phyloP scores from a whole-genome alignment of 129 eudicot genomes.

The Artemisia argyi region DNA sequence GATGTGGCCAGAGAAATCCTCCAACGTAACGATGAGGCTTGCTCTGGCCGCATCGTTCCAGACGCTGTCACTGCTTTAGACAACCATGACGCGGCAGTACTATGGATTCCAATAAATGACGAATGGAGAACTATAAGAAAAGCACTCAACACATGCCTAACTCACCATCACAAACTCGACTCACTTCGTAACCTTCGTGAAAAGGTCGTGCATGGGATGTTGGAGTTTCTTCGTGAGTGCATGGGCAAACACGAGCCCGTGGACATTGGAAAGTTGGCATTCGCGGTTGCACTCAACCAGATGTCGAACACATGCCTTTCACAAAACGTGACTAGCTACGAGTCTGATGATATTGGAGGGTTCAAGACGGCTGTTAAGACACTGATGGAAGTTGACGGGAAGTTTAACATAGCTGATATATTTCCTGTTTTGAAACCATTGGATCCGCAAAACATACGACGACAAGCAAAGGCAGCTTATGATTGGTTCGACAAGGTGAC shows the following conservation, averaged over 20 bases:
- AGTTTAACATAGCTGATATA: slow-evolving; percentile 51
- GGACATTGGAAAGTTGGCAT: slow-evolving; percentile 43
- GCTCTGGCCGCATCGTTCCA: slow-evolving; percentile 47
- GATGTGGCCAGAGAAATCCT: slow-evolving; percentile 59
- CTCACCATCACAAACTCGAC: slow-evolving; percentile 42
- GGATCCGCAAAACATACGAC: slow-evolving; percentile 57
- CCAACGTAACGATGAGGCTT: slow-evolving; percentile 47
- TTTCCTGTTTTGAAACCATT: slow-evolving; percentile 48
- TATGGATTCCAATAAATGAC: slow-evolving; percentile 41
- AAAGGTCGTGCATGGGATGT: slow-evolving; percentile 30
- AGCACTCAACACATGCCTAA: slow-evolving; percentile 42
- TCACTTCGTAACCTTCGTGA: slow-evolving; percentile 36
- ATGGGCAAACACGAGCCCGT: slow-evolving; percentile 21
- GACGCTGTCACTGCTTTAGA: slow-evolving; percentile 38
- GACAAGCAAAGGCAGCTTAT: slow-evolving; percentile 38
- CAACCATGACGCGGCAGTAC: slow-evolving; percentile 34
- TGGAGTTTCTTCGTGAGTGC: slow-evolving; percentile 31
- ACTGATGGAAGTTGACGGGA: slow-evolving; percentile 47
- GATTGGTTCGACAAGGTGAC: slow-evolving; percentile 34
- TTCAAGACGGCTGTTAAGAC: slow-evolving; percentile 36
- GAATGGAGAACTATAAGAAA: slow-evolving; percentile 49
- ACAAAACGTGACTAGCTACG: slow-evolving; percentile 35
- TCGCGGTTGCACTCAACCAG: slow-evolving; percentile 49
- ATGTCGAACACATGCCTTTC: slow-evolving; percentile 54
- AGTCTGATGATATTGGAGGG: slow-evolving; percentile 31